A percentile compares a stretch with the other conserved stretches of the same genome.
Evolutionary conservation across 2,329 filamentous ascomycete species (phyloP).

Genomic region (Ambrosiella xylebori): DNA sequence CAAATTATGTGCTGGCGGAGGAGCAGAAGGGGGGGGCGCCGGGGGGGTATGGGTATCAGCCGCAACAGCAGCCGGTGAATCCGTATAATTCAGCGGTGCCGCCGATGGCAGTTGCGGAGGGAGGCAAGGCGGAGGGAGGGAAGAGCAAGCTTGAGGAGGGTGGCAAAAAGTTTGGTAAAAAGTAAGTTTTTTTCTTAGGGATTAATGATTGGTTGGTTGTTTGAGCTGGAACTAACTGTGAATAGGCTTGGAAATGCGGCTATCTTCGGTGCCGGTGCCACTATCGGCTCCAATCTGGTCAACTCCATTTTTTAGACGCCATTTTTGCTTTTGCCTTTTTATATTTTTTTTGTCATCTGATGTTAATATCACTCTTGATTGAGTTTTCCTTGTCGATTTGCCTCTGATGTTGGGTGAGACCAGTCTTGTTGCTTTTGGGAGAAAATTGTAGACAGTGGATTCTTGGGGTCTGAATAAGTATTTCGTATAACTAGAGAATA

Average conservation of each 20-base stretch:
- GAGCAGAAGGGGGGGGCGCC: conserved; percentile 38
- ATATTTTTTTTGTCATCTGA: no score
- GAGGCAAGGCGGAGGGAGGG: conserved; percentile 29
- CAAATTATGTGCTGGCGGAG: conserved; percentile 58
- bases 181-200: conserved; percentile 23
- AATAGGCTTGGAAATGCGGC: conserved; percentile 47
- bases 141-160: conserved; percentile 47
- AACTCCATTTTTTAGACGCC: conserved; percentile 63
- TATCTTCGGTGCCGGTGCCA: conserved; percentile 85
- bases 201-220: not conserved
- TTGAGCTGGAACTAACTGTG: conserved; percentile 6
- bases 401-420: no score
- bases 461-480: no score
- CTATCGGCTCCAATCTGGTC: conserved; percentile 75
- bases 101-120: conserved; percentile 53
- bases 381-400: no score
- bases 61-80: conserved; percentile 24
- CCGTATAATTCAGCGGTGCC: conserved; percentile 57
- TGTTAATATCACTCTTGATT: no score
- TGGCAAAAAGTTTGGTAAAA: conserved; percentile 94
- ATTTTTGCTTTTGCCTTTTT: no score
- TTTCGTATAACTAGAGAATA: no score
- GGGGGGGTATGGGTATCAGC: conserved; percentile 14
- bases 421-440: no score
- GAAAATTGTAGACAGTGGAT: no score